Conservation (phyloP, 2,329 filamentous ascomycete species). For the Pezicula radicicola region DNA sequence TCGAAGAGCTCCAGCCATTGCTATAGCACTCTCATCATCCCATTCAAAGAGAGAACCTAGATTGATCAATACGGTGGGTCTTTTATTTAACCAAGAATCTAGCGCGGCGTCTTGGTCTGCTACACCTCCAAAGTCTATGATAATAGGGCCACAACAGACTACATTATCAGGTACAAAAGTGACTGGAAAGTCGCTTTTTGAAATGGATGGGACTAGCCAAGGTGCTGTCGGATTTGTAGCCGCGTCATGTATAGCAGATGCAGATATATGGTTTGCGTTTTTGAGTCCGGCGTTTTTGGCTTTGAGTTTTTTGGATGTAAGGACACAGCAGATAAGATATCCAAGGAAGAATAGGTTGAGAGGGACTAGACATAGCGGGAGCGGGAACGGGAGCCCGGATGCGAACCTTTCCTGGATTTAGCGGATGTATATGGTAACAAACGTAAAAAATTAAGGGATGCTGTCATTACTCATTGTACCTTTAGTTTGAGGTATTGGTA, state of each 20-base stretch:
- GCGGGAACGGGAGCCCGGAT: not conserved
- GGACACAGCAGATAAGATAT: not conserved
- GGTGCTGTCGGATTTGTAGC: not conserved
- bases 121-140: constrained; percentile 29
- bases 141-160: constrained; percentile 40
- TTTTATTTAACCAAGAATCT: constrained; percentile 34
- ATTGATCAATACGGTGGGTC: constrained; percentile 41
- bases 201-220: not conserved
- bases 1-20: constrained; percentile 33
- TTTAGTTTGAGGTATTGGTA: too few species aligned
- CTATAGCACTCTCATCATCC: constrained; percentile 25
- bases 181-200: constrained; percentile 27
- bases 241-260: not conserved
- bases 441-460: too few species aligned
- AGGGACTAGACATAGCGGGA: not conserved
- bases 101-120: constrained; percentile 35
- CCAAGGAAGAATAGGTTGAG: not conserved
- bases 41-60: constrained; percentile 32
- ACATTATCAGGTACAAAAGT: constrained; percentile 34
- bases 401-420: not conserved
- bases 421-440: too few species aligned
- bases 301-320: not conserved
- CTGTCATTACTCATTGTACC: too few species aligned
- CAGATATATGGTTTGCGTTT: not conserved
- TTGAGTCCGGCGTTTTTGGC: not conserved